These are phyloP conservation scores for Strobilomyces echinocephalus DNA, from an alignment of 768 basidiomycete species.

Conservation along the genomic window DNA sequence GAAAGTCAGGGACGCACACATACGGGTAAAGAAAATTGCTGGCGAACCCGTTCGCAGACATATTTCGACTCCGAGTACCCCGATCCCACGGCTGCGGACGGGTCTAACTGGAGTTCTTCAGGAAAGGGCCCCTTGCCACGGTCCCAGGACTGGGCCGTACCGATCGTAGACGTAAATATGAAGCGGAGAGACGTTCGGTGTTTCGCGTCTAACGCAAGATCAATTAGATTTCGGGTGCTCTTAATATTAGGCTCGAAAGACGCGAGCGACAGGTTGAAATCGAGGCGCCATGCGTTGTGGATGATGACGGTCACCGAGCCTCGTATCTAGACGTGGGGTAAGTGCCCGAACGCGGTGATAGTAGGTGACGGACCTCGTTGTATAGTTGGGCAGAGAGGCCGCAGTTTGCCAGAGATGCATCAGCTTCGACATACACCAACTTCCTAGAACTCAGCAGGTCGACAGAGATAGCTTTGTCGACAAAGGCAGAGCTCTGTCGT, in stretches of 20 bases:
- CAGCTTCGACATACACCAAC: conserved; percentile 37
- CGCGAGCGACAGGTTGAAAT: conserved; percentile 26
- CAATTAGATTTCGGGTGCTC: conserved; percentile 30
- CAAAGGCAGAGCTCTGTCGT: conserved; percentile 33
- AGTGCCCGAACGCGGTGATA: too few species aligned
- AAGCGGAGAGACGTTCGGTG: conserved; percentile 13
- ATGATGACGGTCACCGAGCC: background rate
- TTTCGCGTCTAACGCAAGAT: conserved; percentile 29
- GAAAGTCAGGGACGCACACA: background rate
- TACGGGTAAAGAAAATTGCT: too few species aligned
- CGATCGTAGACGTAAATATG: conserved; percentile 25
- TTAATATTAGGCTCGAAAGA: conserved; percentile 32
- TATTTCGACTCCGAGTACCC: conserved; percentile 38
- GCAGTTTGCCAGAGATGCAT: conserved; percentile 26
- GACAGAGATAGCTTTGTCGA: conserved; percentile 32
- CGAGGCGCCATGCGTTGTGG: background rate
- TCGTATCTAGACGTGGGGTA: background rate
- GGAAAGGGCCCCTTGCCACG: conserved; percentile 11
- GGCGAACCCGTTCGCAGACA: conserved; percentile 13
- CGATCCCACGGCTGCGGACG: conserved; percentile 24
- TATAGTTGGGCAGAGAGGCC: conserved; percentile 27
- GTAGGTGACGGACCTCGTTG: conserved; percentile 16
- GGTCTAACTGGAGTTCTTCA: conserved; percentile 31
- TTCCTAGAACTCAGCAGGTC: conserved; percentile 28
- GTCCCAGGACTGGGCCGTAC: conserved; percentile 20